These are phyloP conservation scores for Colletotrichum scovillei DNA, from an alignment of 2,329 filamentous ascomycete genomes.

Conservation along the genomic window DNA sequence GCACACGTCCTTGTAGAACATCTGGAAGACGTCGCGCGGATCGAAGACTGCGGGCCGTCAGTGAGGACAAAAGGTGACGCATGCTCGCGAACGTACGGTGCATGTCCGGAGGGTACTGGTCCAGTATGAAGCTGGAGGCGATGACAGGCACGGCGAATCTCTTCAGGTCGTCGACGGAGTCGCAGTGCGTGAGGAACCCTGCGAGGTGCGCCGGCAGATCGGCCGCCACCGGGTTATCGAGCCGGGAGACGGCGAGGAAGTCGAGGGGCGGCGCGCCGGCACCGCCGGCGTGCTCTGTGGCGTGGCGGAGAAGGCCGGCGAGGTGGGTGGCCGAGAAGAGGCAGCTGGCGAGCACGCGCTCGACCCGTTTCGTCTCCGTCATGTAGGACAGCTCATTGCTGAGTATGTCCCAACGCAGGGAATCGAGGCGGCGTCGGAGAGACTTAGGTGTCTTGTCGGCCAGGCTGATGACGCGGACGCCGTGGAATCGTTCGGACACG, in stretches of 20 bases:
- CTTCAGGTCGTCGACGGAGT: neutral
- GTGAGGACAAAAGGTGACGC: neutral
- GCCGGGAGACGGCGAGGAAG: conserved; percentile 12
- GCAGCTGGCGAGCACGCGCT: neutral
- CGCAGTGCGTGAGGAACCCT: neutral
- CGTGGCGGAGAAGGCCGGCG: conserved; percentile 8
- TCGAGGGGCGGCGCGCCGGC: neutral
- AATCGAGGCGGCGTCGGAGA: neutral
- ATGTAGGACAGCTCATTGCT: conserved; percentile 16
- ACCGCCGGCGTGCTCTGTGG: neutral
- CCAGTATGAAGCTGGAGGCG: conserved; percentile 15
- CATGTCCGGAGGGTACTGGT: conserved; percentile 11
- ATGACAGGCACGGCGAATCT: conserved; percentile 12
- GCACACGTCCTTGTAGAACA: conserved; percentile 14
- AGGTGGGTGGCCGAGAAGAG: conserved; percentile 19
- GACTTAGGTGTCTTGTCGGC: neutral
- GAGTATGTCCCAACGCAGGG: neutral
- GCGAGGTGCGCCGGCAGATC: conserved; percentile 14
- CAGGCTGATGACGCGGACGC: conserved; percentile 1
- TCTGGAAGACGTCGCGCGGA: conserved; percentile 11
- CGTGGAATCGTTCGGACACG: neutral
- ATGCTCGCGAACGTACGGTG: neutral
- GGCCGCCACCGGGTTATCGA: neutral
- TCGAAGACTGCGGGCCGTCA: conserved; percentile 12
- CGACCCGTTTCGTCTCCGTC: neutral